Base-by-base conservation (phyloP, 306 rosid species). In the Potentilla sterilis region DNA sequence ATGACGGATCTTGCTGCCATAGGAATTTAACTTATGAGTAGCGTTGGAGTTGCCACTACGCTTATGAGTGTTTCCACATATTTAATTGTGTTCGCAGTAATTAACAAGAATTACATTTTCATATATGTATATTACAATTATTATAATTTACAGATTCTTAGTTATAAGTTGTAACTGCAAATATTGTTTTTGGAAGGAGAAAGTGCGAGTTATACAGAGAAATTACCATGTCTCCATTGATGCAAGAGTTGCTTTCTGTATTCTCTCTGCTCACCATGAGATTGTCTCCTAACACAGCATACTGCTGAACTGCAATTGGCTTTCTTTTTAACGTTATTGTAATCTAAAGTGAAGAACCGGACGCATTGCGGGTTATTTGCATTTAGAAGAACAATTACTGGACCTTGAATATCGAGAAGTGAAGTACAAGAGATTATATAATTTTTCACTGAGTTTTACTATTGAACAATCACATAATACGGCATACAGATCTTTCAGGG, bases 1-100 rank as follows among this genome's bases (percentile, higher is more conserved):
- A 88, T 95, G 9, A 51, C 90, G 44, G 83, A 81, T 46, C 40
- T 38, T 58, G 87, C 92, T 78, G 86, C 92, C 71, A 59, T 47
- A 55, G 83, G 86, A 67, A 65, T 81, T 70, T 90, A 83, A 85
- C 49, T 54, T n/a, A n/a, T n/a, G n/a, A n/a, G n/a, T 58, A 18
- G 59, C n/a, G 11, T 22, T 75, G 46, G 71, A 70, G 18, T 44
- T 49, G 32, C 4, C 14, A 19, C 5, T 49, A 41, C 3, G 7
- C 21, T 12, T 32, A 6, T 13, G 19, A 47, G 52, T 59, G 59
- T 9, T 46, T 46, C 15, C 52, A 47, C 52, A n/a, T 15, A 43
- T 28, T 24, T 43, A 58, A 5, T 61, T 35, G 44, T 11, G 58
- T 13, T 52, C 46, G 18, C 38, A 40, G 24, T 73, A 7, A 57